Percentiles rank a stretch among this genome's conserved stretches.
These are phyloP conservation scores for Panaeolus papilionaceus DNA, from an alignment of 768 basidiomycete genomes.

Conservation along the genomic window DNA sequence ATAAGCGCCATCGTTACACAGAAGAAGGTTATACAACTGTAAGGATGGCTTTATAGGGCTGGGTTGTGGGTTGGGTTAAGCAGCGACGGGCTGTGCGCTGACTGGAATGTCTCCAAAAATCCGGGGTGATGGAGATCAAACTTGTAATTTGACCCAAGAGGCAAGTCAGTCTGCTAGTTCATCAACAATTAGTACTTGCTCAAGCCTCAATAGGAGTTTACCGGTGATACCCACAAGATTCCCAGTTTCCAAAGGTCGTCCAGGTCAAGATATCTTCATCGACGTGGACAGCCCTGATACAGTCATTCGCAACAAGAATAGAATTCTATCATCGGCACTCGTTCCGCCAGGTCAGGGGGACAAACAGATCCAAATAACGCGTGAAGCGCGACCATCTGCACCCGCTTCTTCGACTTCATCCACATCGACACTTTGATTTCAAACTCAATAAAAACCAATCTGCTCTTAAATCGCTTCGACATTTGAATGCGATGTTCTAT, in stretches of 20 bases:
- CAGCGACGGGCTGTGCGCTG: neutral
- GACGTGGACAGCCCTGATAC: neutral
- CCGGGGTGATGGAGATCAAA: constrained; percentile 4
- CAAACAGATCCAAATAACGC: neutral
- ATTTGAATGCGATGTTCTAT: neutral
- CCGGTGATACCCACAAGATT: neutral
- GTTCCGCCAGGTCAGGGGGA: neutral
- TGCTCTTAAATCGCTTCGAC: neutral
- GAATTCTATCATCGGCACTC: neutral
- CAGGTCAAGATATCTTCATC: neutral
- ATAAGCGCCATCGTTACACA: constrained; percentile 20
- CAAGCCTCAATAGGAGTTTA: neutral
- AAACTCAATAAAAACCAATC: neutral
- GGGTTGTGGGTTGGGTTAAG: neutral
- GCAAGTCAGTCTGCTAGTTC: neutral
- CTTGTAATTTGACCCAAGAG: neutral
- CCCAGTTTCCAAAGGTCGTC: neutral
- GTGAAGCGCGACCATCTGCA: neutral
- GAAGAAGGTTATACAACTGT: neutral
- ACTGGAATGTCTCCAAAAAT: neutral
- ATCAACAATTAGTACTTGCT: neutral
- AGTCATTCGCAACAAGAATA: neutral
- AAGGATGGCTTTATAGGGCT: neutral
- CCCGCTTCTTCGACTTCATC: neutral
- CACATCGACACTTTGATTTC: neutral